These are phyloP conservation scores for Russula sp. DNA, from an alignment of 768 basidiomycete species.

Conservation along the genomic window DNA sequence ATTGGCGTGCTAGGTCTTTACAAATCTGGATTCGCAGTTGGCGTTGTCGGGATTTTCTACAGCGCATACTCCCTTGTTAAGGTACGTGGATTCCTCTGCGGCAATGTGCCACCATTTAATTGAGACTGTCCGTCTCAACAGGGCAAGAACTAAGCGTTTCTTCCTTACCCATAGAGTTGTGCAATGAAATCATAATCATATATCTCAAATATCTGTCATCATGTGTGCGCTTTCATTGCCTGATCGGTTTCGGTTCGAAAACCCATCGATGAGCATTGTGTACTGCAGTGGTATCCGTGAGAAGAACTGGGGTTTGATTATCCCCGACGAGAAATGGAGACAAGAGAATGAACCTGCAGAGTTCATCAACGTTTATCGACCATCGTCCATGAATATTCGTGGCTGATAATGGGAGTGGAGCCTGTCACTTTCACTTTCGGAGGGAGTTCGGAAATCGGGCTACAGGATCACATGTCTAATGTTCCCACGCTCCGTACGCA, in stretches of 20 bases:
- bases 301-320: too few species aligned
- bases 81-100: constrained; percentile 25
- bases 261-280: too few species aligned
- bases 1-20: constrained; percentile 42
- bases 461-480: background rate
- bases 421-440: too few species aligned
- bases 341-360: background rate
- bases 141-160: constrained; percentile 11
- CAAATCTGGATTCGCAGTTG: constrained; percentile 46
- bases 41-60: constrained; percentile 48
- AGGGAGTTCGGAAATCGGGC: background rate
- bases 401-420: background rate
- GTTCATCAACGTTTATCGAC: background rate
- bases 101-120: background rate
- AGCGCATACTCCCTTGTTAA: constrained; percentile 44
- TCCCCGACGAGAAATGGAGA: too few species aligned
- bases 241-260: background rate
- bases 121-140: background rate
- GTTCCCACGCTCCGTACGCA: background rate
- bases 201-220: background rate
- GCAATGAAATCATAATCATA: constrained; percentile 9
- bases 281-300: too few species aligned
- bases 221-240: background rate
- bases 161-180: background rate
- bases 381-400: background rate